Evolutionary conservation across 176 grass and related monocot genomes (phyloP).

Genomic region (Lolium perenne): DNA sequence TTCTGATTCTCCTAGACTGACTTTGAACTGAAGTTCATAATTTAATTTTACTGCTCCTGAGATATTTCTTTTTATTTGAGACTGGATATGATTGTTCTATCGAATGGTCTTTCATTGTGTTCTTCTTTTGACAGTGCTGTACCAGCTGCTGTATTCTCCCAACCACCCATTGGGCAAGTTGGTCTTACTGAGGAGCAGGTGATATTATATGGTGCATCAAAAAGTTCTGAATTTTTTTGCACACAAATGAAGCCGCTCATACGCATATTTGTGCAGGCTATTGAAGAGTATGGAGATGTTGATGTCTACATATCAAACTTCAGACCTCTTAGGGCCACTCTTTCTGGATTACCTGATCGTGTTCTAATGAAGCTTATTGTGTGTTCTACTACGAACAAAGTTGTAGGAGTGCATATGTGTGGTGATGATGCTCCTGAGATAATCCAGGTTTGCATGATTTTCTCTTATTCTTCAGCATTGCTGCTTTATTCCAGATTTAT

Average conservation of each 20-base stretch:
- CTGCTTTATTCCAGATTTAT: neutral
- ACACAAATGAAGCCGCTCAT: constrained; percentile 26
- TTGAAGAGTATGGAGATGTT: constrained; percentile 74
- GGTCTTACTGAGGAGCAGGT: constrained; percentile 93
- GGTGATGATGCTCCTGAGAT: constrained; percentile 90
- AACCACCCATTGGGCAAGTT: constrained; percentile 90
- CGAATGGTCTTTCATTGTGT: constrained; percentile 1
- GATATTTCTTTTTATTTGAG: neutral
- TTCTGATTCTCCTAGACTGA: neutral
- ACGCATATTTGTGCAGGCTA: constrained; percentile 57
- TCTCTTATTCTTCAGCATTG: constrained; percentile 32
- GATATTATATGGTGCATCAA: constrained; percentile 22
- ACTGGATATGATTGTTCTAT: constrained; percentile 25
- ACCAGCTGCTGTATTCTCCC: constrained; percentile 91
- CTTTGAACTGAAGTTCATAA: constrained; percentile 28
- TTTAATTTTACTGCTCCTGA: neutral
- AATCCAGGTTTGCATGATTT: constrained; percentile 70
- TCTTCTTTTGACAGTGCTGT: constrained; percentile 61
- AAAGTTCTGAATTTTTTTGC: neutral
- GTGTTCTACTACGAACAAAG: constrained; percentile 74
- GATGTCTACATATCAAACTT: constrained; percentile 85
- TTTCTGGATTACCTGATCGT: constrained; percentile 94
- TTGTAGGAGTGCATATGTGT: constrained; percentile 92
- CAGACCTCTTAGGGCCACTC: constrained; percentile 85
- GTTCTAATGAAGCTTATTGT: constrained; percentile 91